Percentiles rank a stretch among this genome's conserved stretches.
These are phyloP conservation scores for Cryptococcus sp. DNA, from an alignment of 1,284 basidiomycete genomes.

Conservation along the genomic window DNA sequence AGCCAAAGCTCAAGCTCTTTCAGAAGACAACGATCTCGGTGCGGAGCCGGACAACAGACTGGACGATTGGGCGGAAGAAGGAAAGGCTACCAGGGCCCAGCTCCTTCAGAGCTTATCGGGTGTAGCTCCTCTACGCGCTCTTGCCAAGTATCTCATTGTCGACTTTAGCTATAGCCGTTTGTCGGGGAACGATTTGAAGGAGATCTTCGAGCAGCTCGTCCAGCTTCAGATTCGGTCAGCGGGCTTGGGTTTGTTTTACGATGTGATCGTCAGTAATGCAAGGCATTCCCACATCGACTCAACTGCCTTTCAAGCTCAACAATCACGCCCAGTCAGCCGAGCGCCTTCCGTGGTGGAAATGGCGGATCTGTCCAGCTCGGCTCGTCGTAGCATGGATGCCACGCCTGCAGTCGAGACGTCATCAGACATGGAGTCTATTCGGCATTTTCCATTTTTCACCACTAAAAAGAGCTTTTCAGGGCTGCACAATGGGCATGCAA, in stretches of 20 bases:
- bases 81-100: slow-evolving; percentile 29
- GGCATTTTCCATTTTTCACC: slow-evolving; percentile 8
- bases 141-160: slow-evolving; percentile 39
- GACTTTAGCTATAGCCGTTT: slow-evolving; percentile 43
- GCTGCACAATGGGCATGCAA: slow-evolving; percentile 16
- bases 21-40: slow-evolving; percentile 4
- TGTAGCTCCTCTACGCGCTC: slow-evolving; percentile 35
- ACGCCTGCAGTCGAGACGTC: not conserved
- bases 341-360: not conserved
- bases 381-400: not conserved
- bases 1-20: not conserved
- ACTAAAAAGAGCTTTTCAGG: slow-evolving; percentile 2
- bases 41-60: slow-evolving; percentile 8
- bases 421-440: not conserved
- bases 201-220: slow-evolving; percentile 35
- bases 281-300: slow-evolving; percentile 44
- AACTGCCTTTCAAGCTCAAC: slow-evolving; percentile 16
- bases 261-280: slow-evolving; percentile 40
- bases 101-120: slow-evolving; percentile 33
- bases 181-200: slow-evolving; percentile 35
- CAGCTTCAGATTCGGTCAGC: slow-evolving; percentile 40
- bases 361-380: not conserved
- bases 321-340: not conserved
- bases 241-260: slow-evolving; percentile 47
- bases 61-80: slow-evolving; percentile 31